Percentiles rank a stretch among this genome's conserved stretches.
phyloP scores from a whole-genome alignment of 306 rosid species.

The Datisca glomerata region DNA sequence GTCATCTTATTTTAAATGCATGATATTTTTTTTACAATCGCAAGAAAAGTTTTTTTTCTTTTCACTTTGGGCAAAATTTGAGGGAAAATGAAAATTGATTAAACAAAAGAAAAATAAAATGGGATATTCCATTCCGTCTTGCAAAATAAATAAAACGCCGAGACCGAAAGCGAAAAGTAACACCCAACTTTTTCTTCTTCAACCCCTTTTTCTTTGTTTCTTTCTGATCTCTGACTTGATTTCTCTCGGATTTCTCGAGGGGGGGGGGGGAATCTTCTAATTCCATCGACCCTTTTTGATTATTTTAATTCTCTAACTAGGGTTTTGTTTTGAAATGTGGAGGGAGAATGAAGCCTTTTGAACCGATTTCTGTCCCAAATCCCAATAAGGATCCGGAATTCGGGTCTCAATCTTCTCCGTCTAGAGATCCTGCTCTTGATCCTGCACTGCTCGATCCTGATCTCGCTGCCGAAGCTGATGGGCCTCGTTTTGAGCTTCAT shows the following conservation, averaged over 20 bases:
- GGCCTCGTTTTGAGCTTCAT: slow-evolving; percentile 9
- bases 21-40: too few relatives aligned
- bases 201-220: background rate
- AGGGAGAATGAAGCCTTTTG: slow-evolving; percentile 66
- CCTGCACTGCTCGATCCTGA: slow-evolving; percentile 30
- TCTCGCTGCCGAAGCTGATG: slow-evolving; percentile 5
- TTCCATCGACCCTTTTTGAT: background rate
- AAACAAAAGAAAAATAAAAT: too few relatives aligned
- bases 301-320: slow-evolving; percentile 12
- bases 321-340: slow-evolving; percentile 85
- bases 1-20: too few relatives aligned
- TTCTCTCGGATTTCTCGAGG: too few relatives aligned
- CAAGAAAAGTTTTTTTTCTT: too few relatives aligned
- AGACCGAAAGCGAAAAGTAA: background rate
- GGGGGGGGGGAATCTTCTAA: too few relatives aligned
- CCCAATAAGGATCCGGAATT: slow-evolving; percentile 10
- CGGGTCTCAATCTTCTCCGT: slow-evolving; percentile 14
- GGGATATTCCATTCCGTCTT: too few relatives aligned
- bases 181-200: background rate
- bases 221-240: background rate
- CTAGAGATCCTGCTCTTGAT: slow-evolving; percentile 22
- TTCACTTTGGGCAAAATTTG: too few relatives aligned
- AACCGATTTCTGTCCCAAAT: slow-evolving; percentile 21
- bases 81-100: too few relatives aligned
- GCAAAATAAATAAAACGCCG: too few relatives aligned